phyloP scores from a whole-genome alignment of 257 asterid genomes.

The Eucommia ulmoides region DNA sequence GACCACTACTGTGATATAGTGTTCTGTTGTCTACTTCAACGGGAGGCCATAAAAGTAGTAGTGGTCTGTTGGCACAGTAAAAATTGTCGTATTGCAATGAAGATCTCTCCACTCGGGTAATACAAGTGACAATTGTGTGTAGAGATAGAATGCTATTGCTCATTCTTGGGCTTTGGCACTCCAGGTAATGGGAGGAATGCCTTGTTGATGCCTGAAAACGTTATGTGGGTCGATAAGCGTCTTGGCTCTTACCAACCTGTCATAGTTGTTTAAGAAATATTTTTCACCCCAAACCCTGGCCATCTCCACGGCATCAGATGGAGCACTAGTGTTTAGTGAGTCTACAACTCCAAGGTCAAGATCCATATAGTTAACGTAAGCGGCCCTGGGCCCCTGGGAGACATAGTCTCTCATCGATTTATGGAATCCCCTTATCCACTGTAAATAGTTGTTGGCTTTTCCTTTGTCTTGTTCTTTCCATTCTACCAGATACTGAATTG shows the following conservation, averaged over 20 bases:
- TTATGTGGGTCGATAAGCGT: background rate
- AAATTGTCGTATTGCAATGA: too few relatives aligned
- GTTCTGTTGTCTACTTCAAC: too few relatives aligned
- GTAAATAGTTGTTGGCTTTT: background rate
- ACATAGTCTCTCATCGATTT: background rate
- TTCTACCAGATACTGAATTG: background rate
- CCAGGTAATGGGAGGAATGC: background rate
- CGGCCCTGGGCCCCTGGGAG: background rate
- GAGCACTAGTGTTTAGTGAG: background rate
- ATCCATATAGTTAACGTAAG: slow-evolving; percentile 2
- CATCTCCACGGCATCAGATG: background rate
- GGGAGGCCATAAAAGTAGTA: too few relatives aligned
- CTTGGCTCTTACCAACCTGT: background rate
- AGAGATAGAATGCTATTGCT: too few relatives aligned
- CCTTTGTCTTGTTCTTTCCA: background rate
- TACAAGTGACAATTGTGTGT: too few relatives aligned
- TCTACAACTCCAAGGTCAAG: background rate
- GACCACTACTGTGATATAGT: too few relatives aligned
- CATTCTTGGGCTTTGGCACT: background rate
- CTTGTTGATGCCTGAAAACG: background rate
- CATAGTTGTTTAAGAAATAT: slow-evolving; percentile 1
- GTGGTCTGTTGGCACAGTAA: too few relatives aligned
- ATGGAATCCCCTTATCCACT: background rate
- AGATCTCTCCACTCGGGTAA: too few relatives aligned
- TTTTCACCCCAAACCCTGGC: slow-evolving; percentile 1